These are phyloP conservation scores for Phallus indusiatus DNA, from an alignment of 768 basidiomycete species.

Conservation along the genomic window DNA sequence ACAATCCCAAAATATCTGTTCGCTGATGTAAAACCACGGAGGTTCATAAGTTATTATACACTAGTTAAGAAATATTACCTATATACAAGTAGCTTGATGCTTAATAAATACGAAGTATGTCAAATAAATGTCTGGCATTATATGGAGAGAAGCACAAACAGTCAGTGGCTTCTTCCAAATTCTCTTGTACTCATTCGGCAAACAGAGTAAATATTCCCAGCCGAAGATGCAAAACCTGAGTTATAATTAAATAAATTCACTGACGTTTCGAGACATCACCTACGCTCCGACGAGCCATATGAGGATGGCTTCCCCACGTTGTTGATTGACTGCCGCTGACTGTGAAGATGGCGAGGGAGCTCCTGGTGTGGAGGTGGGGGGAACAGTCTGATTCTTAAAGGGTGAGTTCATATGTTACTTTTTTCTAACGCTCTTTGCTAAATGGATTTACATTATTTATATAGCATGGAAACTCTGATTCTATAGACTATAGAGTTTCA, in stretches of 20 bases:
- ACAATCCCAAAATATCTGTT: not conserved
- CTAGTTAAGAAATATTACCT: too few relatives aligned
- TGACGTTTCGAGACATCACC: not conserved
- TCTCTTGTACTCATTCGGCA: not conserved
- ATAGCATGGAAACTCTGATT: too few relatives aligned
- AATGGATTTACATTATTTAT: not conserved
- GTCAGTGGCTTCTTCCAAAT: not conserved
- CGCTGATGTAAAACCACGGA: not conserved
- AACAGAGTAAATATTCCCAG: not conserved
- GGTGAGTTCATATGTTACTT: not conserved
- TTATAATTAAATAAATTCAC: not conserved
- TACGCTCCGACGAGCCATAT: not conserved
- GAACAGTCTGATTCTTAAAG: not conserved
- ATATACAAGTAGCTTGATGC: not conserved
- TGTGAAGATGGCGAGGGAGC: not conserved
- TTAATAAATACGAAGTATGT: too few relatives aligned
- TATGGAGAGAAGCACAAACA: not conserved
- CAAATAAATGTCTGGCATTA: not conserved
- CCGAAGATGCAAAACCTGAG: not conserved
- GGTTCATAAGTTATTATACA: too few relatives aligned
- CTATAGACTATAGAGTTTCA: not conserved
- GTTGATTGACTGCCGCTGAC: not conserved
- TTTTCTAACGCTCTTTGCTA: not conserved
- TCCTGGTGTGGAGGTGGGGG: not conserved
- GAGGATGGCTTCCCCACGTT: not conserved